Evolutionary conservation across 2,329 filamentous ascomycete genomes (phyloP), one percentile per base, ranked within the genome.

Genomic region (Aspergillus fumigatiaffinis): DNA sequence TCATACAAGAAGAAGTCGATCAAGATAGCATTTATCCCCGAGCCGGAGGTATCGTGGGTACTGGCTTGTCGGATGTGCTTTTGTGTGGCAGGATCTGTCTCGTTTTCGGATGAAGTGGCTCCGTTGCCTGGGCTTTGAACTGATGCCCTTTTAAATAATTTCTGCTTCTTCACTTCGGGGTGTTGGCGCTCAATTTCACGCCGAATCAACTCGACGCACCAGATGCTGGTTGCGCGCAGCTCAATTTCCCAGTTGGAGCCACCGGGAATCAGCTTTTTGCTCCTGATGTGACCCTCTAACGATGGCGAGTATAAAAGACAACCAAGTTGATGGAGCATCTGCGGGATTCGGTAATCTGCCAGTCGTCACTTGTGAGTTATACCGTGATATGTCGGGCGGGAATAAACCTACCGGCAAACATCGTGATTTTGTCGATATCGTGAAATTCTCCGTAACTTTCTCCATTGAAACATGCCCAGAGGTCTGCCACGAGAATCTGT

Each of bases 1-100:
- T 99, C 94, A 71, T 99, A 99, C 55, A 99, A 79, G 74, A 97
- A 96, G 76, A 97, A 99, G 74, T 99, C 94, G 61, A 99, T 94
- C 66, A 99, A 75, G 42, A 97, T 91, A 26, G 94, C 92, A 71
- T 99, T 99, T 61, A 88, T 73, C 17, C 78, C 76, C 65, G 63
- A 66, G 17, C 51, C 35, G 5, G 48, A 21, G 20, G 44, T 50
- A 23, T 60, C 47, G 17, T 54, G 51, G 17, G 52, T 49, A 47
- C 59, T 61, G 9, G 57, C 61, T 4, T 60, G 62, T 59, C 57
- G 64, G 57, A 53, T 56, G 56, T 47, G 62, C 32, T 61, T 63
- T 53, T 60, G 67, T 48, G 21, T 60, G 25, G 47, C 53, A 60
- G 51, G n/a, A 20, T 55, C 46, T 48, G 56, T 44, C 51, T 60